Evolutionary conservation across 2,329 filamentous ascomycete species (phyloP), one percentile per base, ranked within the genome.

Genomic region (Talaromyces sp.): DNA sequence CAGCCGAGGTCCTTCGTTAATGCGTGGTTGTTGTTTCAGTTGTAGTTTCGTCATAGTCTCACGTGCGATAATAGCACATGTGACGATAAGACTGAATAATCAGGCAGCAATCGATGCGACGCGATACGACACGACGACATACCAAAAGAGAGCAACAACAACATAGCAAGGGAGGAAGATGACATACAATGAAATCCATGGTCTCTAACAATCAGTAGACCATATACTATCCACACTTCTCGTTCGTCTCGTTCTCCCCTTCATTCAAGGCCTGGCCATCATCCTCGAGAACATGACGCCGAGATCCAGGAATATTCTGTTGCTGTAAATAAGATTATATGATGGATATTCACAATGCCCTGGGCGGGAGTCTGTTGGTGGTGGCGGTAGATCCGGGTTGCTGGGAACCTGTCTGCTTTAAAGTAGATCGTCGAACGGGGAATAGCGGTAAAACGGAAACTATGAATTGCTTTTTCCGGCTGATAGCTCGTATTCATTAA

Each of bases 151-250:
- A 52, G 33, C 19, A 17, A 35, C 25, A 31, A 51, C 17, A 51
- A 36, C n/a, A 36, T 28, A 36, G 10, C 50, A 54, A 50, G 39
- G 48, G 25, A 53, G n/a, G 41, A 19, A 53, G 35, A 58, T 33
- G 53, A 41, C 75, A 67, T 64, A 77, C 75, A 67, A 76, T 76
- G 63, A 77, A 76, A 72, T 77, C 75, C 75, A 77, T 77, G 58
- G 55, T 59, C 51, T 37, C 40, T 28, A n/a, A 28, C 41, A 35
- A 5, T 15, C 25, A 15, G 33, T 25, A 48, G 33, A 39, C 33
- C 35, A n/a, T 52, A 25, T 33, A 52, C 19, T 36, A 10, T 52
- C 31, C 15, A 53, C 52, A 22, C 37, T 52, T 48, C 39, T 56
- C 41, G n/a, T n/a, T 28, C 10, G 33, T 31, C 28, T 19, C 36